Percentiles rank a stretch among this genome's conserved stretches.
phyloP scores from a whole-genome alignment of 2,329 filamentous ascomycete species.

The Exophiala dermatitidis region DNA sequence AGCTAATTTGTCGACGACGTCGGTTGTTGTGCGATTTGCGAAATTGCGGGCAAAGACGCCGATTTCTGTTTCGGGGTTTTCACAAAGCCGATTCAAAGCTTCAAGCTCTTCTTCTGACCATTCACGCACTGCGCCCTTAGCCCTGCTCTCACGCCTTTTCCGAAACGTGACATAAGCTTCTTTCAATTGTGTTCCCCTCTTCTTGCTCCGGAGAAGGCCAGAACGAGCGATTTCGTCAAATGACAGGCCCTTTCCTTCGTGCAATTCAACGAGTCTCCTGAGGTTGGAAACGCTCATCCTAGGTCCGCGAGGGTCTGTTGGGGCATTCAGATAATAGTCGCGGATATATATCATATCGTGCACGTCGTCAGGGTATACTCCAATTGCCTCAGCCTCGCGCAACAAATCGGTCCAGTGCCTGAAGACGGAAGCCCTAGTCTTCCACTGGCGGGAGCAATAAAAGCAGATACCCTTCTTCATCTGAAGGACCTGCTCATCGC shows the following conservation, averaged over 20 bases:
- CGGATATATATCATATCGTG: slow-evolving; percentile 23
- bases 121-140: background rate
- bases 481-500: slow-evolving; percentile 11
- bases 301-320: background rate
- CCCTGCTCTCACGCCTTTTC: background rate
- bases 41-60: slow-evolving; percentile 7
- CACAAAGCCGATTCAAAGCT: slow-evolving; percentile 11
- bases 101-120: slow-evolving; percentile 19
- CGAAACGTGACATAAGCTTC: slow-evolving; percentile 22
- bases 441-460: slow-evolving; percentile 20
- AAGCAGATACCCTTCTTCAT: slow-evolving; percentile 21
- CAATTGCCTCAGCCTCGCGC: slow-evolving; percentile 6
- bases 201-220: slow-evolving; percentile 13
- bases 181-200: slow-evolving; percentile 12
- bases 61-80: slow-evolving; percentile 12
- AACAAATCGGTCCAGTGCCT: slow-evolving; percentile 20
- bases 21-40: slow-evolving; percentile 8
- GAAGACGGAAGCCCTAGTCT: slow-evolving; percentile 10
- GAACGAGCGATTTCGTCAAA: slow-evolving; percentile 24
- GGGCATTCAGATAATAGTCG: slow-evolving; percentile 8
- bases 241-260: slow-evolving; percentile 22
- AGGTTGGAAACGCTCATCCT: slow-evolving; percentile 20
- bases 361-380: slow-evolving; percentile 15
- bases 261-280: slow-evolving; percentile 22
- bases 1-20: slow-evolving; percentile 23